Conservation (phyloP, 2,329 filamentous ascomycete genomes). For the Pestalotiopsis fici region DNA sequence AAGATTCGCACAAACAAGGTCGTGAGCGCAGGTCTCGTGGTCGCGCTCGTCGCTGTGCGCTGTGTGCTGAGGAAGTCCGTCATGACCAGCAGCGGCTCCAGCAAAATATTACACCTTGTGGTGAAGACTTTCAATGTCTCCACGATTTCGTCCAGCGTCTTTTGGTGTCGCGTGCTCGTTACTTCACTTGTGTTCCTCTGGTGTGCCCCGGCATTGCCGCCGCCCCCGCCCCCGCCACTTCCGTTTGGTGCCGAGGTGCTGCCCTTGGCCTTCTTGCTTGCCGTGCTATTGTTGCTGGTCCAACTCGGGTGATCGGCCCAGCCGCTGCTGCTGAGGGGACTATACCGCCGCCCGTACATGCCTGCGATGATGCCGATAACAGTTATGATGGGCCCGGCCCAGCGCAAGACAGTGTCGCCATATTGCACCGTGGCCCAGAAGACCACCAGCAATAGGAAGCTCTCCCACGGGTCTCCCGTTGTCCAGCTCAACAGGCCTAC, state of each 20-base stretch:
- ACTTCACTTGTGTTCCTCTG: slow-evolving; percentile 54
- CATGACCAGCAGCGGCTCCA: slow-evolving; percentile 84
- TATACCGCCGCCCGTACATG: slow-evolving; percentile 91
- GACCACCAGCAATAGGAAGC: slow-evolving; percentile 80
- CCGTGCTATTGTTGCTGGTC: slow-evolving; percentile 14
- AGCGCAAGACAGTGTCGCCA: slow-evolving; percentile 78
- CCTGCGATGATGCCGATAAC: slow-evolving; percentile 80
- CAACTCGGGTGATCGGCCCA: slow-evolving; percentile 53
- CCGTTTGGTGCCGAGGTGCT: slow-evolving; percentile 26
- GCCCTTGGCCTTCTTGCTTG: slow-evolving; percentile 31
- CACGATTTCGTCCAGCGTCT: slow-evolving; percentile 95
- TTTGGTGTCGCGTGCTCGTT: slow-evolving; percentile 76
- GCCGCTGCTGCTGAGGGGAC: slow-evolving; percentile 82
- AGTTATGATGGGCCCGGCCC: slow-evolving; percentile 80
- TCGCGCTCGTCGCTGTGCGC: slow-evolving; percentile 85
- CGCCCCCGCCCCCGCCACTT: slow-evolving; percentile 26
- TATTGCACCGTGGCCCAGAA: slow-evolving; percentile 91
- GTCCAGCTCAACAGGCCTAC: slow-evolving; percentile 92
- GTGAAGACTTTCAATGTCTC: slow-evolving; percentile 91
- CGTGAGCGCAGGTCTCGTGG: slow-evolving; percentile 85
- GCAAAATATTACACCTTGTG: slow-evolving; percentile 84
- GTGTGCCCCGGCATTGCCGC: slow-evolving; percentile 32
- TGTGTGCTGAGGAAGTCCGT: slow-evolving; percentile 95
- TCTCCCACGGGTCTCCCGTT: slow-evolving; percentile 92
- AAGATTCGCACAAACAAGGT: slow-evolving; percentile 87